Evolutionary conservation across 306 rosid genomes (phyloP).

Genomic region (Lablab purpureus): DNA sequence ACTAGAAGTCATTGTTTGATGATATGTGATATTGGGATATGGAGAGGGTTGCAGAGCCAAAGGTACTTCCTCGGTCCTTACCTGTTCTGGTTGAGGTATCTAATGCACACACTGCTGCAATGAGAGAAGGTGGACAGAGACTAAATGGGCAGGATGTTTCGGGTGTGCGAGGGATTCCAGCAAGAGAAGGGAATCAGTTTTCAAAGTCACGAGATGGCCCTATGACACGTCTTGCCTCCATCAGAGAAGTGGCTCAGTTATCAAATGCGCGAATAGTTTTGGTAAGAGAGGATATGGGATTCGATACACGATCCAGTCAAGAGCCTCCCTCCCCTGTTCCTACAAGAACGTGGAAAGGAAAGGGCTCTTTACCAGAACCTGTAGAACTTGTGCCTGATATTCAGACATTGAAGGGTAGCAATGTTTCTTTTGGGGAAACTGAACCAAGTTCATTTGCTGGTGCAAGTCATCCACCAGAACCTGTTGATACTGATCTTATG

Average conservation of each 20-base stretch:
- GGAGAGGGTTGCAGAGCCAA: conserved; percentile 80
- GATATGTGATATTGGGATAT: conserved; percentile 56
- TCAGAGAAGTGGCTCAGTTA: conserved; percentile 59
- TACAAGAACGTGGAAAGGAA: conserved; percentile 61
- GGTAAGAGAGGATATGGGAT: conserved; percentile 65
- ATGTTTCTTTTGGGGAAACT: conserved; percentile 55
- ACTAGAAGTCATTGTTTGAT: conserved; percentile 47
- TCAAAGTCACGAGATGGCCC: conserved; percentile 51
- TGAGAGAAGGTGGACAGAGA: conserved; percentile 51
- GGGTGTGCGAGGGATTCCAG: conserved; percentile 38
- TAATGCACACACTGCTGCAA: conserved; percentile 46
- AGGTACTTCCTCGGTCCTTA: conserved; percentile 61
- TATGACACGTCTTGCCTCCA: conserved; percentile 50
- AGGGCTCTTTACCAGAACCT: conserved; percentile 58
- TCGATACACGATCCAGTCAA: conserved; percentile 50
- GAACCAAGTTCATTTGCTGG: conserved; percentile 78
- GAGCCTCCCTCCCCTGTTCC: conserved; percentile 54
- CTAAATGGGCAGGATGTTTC: conserved; percentile 49
- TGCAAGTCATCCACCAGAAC: conserved; percentile 97
- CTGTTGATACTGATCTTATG: conserved; percentile 85
- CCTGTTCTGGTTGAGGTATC: conserved; percentile 60
- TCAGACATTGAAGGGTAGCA: conserved; percentile 56
- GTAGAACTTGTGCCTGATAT: conserved; percentile 55
- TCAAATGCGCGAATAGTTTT: conserved; percentile 62
- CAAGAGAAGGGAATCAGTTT: conserved; percentile 55